Conservation (phyloP, 306 rosid species). For the apple (Malus domestica) region DNA sequence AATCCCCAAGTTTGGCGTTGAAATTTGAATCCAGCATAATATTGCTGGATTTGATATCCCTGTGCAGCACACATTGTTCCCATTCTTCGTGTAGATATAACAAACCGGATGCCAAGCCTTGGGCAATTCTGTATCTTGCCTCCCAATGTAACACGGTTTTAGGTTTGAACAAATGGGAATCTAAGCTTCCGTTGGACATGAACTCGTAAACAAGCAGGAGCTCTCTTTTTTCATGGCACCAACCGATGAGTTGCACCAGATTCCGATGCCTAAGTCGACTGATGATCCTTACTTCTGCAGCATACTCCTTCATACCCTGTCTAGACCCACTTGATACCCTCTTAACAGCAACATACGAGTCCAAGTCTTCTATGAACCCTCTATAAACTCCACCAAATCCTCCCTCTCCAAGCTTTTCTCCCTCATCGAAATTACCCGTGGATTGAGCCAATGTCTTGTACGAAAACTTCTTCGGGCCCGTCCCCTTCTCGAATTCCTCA, state of each 20-base stretch:
- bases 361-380: not conserved
- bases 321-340: not conserved
- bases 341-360: not conserved
- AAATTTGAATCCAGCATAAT: not conserved
- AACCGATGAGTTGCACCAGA: slow-evolving; percentile 2
- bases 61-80: slow-evolving; percentile 2
- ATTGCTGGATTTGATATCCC: not conserved
- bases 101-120: not conserved
- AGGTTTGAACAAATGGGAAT: not conserved
- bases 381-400: slow-evolving; percentile 8
- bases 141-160: not conserved
- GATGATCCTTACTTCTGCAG: not conserved
- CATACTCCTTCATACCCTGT: not conserved
- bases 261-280: slow-evolving; percentile 4
- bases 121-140: not conserved
- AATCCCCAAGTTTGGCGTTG: not conserved
- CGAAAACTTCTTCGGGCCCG: slow-evolving; percentile 1
- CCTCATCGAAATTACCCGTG: not conserved
- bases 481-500: not conserved
- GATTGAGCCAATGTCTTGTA: not conserved
- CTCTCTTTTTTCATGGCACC: not conserved
- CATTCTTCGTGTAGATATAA: not conserved
- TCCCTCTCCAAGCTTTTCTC: slow-evolving; percentile 6
- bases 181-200: not conserved
- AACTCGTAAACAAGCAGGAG: slow-evolving; percentile 1